Evolutionary conservation across 257 asterid genomes (phyloP).

Genomic region (Lavandula angustifolia): DNA sequence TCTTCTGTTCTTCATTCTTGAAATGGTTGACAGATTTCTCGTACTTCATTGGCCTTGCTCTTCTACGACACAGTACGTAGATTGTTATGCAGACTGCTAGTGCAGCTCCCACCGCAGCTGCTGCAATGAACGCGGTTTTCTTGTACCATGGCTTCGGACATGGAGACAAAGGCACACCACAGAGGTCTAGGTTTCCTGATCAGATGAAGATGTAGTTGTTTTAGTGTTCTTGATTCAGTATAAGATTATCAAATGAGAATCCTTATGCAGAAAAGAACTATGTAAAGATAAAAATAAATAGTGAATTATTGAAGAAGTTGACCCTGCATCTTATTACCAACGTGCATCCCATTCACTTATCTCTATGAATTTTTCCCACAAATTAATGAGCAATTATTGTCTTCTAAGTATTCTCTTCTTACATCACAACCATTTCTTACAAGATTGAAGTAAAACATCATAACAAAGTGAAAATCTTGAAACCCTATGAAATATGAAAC

Average conservation of each 20-base stretch:
- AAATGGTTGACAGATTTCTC: conserved; percentile 35
- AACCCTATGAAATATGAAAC: not conserved
- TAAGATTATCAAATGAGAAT: not conserved
- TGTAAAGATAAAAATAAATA: not conserved
- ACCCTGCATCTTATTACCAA: conserved; percentile 23
- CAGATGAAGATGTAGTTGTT: not conserved
- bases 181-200: conserved; percentile 58
- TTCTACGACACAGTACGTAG: conserved; percentile 29
- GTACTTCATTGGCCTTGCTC: conserved; percentile 34
- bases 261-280: not conserved
- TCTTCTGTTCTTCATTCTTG: conserved; percentile 19
- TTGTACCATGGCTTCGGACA: conserved; percentile 42
- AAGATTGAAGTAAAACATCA: too few relatives aligned
- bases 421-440: not conserved
- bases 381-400: conserved; percentile 3
- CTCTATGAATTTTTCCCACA: not conserved
- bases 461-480: too few relatives aligned
- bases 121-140: conserved; percentile 34
- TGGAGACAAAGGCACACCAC: conserved; percentile 56
- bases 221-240: not conserved
- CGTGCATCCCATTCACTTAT: conserved; percentile 30
- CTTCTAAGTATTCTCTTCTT: not conserved
- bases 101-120: conserved; percentile 30
- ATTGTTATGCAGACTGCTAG: conserved; percentile 30
- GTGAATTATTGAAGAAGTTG: conserved; percentile 25